Evolutionary conservation across 148 eudicot genomes (phyloP), one percentile per base, ranked within the genome.

Genomic region (Chenopodium berlandieri): DNA sequence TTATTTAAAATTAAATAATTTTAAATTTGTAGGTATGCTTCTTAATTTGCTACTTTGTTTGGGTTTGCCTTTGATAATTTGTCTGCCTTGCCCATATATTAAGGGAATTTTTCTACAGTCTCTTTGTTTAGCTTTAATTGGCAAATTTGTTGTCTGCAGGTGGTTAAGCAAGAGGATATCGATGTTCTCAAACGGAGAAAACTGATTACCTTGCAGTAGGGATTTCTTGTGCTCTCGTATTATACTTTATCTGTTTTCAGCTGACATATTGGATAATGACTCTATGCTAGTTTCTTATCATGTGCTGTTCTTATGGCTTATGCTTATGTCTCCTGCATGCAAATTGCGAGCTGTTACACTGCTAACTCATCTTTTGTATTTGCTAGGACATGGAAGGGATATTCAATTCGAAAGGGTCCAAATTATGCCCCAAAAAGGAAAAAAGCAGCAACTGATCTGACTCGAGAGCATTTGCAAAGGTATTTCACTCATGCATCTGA

Each of bases 381-480:
- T 77, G 73, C 10, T 78, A 96, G 99, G 89, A 91, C 86, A 64
- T 96, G 98, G 99, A 96, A 89, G 88, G 97, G 98, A 68, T 92
- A 92, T 84, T 89, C 93, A 9, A 87, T 96, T 7, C 85, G 32
- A 73, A 94, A 91, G 84, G 98, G 98, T 84, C 92, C 95, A 76
- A 91, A 94, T 8, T 96, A 96, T 89, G 93, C 97, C 76, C 97
- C 97, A 1, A 88, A 88, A 86, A 91, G 99, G 83, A 91, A 84
- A 87, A 92, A 90, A 82, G 89, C 85, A 62, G 98, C 97, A 46
- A 96, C 99, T 50, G 99, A 96, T 88, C 88, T 96, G 83, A 92
- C 92, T 65, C 91, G 97, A 76, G 99, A 96, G 52, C 87, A 94
- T 83, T 83, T 96, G 84, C 97, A 87, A 83, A 93, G 94, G 98